Evolutionary conservation across 1,284 basidiomycete species (phyloP).

Genomic region (Cryptococcus neoformans): DNA sequence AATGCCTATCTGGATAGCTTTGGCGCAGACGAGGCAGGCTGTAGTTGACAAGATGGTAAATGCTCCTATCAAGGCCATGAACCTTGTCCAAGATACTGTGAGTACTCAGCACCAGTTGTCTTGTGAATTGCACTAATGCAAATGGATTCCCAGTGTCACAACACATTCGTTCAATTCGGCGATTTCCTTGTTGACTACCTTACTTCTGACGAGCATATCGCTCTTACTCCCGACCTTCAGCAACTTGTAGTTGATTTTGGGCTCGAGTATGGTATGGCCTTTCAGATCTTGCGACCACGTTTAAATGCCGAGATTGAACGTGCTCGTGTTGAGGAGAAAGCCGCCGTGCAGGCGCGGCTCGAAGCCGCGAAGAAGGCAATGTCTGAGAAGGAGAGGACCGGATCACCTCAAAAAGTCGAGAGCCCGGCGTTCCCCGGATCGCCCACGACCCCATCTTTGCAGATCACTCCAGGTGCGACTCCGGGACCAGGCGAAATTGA

Average conservation of each 20-base stretch:
- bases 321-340: constrained; percentile 19
- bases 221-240: constrained; percentile 59
- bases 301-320: constrained; percentile 56
- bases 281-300: constrained; percentile 85
- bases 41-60: constrained; percentile 28
- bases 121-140: not conserved
- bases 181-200: constrained; percentile 51
- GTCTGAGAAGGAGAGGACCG: not conserved
- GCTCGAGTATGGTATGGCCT: constrained; percentile 76
- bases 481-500: constrained; percentile 18
- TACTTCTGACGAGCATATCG: constrained; percentile 45
- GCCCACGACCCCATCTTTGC: constrained; percentile 23
- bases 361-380: constrained; percentile 55
- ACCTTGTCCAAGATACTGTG: constrained; percentile 81
- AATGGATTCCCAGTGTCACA: constrained; percentile 47
- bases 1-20: constrained; percentile 77
- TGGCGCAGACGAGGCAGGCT: constrained; percentile 70
- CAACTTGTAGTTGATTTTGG: constrained; percentile 71
- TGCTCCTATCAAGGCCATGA: constrained; percentile 52
- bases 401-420: not conserved
- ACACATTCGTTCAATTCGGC: constrained; percentile 56
- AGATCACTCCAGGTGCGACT: constrained; percentile 34
- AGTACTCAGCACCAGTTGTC: constrained; percentile 8
- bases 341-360: constrained; percentile 67
- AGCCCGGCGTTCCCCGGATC: not conserved